phyloP scores from a whole-genome alignment of 257 asterid species.

The Solanum infundibuliforme region DNA sequence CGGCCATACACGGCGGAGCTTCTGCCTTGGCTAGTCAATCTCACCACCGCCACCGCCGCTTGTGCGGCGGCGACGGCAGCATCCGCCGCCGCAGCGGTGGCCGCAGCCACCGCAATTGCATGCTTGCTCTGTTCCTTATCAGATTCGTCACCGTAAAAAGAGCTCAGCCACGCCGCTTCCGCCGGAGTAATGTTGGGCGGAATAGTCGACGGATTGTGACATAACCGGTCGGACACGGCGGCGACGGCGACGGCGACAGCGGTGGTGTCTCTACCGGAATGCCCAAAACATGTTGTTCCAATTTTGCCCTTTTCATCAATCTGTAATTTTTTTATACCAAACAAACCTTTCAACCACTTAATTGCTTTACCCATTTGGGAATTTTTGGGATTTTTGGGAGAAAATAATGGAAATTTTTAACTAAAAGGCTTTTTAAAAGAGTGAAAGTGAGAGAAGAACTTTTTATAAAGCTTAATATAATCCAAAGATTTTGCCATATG shows the following conservation, averaged over 20 bases:
- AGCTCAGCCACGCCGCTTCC: constrained; percentile 72
- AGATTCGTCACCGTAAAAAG: constrained; percentile 26
- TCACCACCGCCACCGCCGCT: constrained; percentile 73
- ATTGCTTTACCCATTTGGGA: constrained; percentile 37
- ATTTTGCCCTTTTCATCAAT: constrained; percentile 3
- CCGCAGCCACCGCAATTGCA: constrained; percentile 90
- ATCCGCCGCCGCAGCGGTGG: constrained; percentile 82
- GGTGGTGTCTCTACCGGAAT: constrained; percentile 6
- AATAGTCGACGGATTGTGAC: constrained; percentile 43
- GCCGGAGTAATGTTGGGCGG: constrained; percentile 72
- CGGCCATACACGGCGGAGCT: constrained; percentile 16
- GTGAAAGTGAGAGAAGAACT: not conserved
- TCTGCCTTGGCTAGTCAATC: constrained; percentile 61
- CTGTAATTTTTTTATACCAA: constrained; percentile 25
- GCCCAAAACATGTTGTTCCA: constrained; percentile 6
- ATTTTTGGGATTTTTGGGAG: not conserved
- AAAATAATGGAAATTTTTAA: not conserved
- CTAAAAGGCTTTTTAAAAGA: not conserved
- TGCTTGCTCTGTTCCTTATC: constrained; percentile 68
- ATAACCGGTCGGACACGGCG: constrained; percentile 9
- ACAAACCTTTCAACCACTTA: constrained; percentile 44
- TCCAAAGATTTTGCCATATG: not conserved
- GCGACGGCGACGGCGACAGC: not conserved
- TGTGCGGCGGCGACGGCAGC: constrained; percentile 77
- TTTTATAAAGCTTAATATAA: not conserved